These are phyloP conservation scores for Poronia punctata DNA, from an alignment of 495 filamentous ascomycete species.

Conservation along the genomic window DNA sequence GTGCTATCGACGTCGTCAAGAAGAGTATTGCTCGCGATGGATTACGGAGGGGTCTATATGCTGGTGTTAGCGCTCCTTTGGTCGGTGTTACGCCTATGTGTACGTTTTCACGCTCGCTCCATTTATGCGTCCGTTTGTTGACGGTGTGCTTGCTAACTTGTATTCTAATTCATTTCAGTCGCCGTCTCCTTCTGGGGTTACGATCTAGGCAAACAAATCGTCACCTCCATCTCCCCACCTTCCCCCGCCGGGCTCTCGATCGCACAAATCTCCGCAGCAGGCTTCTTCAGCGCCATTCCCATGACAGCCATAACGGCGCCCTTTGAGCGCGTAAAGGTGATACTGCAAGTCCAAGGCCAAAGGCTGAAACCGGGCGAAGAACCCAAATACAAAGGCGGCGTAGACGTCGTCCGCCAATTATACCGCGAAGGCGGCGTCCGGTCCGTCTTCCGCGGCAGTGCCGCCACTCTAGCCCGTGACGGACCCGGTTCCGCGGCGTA, in stretches of 20 bases:
- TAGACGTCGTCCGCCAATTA: slow-evolving; percentile 92
- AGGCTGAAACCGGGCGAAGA: slow-evolving; percentile 85
- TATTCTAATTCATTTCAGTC: slow-evolving; percentile 46
- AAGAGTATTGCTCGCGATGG: slow-evolving; percentile 87
- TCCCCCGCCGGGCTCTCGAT: slow-evolving; percentile 64
- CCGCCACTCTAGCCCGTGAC: slow-evolving; percentile 88
- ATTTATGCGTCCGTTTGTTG: too few relatives aligned
- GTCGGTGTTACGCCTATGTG: slow-evolving; percentile 98
- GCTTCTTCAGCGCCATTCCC: slow-evolving; percentile 96
- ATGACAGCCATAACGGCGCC: slow-evolving; percentile 97
- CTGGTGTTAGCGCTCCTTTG: slow-evolving; percentile 91
- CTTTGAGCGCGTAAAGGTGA: slow-evolving; percentile 97
- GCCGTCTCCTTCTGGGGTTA: slow-evolving; percentile 99
- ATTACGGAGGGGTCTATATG: slow-evolving; percentile 76
- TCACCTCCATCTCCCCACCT: slow-evolving; percentile 60
- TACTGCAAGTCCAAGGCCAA: slow-evolving; percentile 95
- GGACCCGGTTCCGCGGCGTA: slow-evolving; percentile 90
- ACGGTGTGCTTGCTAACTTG: neutral
- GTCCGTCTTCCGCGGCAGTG: slow-evolving; percentile 83
- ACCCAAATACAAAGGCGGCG: slow-evolving; percentile 80
- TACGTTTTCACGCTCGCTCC: slow-evolving; percentile 42
- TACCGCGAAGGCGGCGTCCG: slow-evolving; percentile 86
- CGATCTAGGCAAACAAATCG: slow-evolving; percentile 85
- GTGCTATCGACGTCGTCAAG: slow-evolving; percentile 85
- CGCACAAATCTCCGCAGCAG: slow-evolving; percentile 82